Evolutionary conservation across 305 asterid genomes (phyloP).

Genomic region (Solanum chacoense): DNA sequence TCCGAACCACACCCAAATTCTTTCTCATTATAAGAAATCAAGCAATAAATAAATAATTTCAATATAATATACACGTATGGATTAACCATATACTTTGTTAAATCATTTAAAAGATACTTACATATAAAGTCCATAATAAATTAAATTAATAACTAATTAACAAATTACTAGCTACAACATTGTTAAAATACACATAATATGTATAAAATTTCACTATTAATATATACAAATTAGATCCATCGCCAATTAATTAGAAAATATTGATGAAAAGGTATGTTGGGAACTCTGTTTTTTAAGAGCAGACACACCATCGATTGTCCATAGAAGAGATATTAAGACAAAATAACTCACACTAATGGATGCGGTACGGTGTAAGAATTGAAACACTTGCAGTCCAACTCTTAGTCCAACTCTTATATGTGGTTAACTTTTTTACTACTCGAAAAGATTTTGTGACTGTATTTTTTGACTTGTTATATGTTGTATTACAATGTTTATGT

Average conservation of each 20-base stretch:
- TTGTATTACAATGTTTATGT: neutral
- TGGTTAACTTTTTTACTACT: neutral
- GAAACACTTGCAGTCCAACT: neutral
- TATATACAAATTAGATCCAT: neutral
- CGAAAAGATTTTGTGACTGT: neutral
- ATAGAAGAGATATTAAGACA: neutral
- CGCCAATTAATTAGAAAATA: neutral
- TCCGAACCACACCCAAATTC: neutral
- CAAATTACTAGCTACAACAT: too few species aligned
- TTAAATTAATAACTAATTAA: neutral
- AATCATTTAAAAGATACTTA: too few species aligned
- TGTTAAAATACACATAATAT: neutral
- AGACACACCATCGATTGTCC: neutral
- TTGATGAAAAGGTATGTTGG: neutral
- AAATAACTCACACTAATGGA: neutral
- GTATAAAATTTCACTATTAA: neutral
- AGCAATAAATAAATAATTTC: neutral
- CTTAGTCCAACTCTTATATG: neutral
- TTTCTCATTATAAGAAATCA: neutral
- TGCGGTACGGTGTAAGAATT: neutral
- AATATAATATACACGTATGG: neutral
- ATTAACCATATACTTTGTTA: neutral
- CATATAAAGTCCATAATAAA: neutral
- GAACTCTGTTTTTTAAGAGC: neutral
- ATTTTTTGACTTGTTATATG: neutral